Conservation (phyloP, 1,284 basidiomycete genomes). For the Thecaphora thlaspeos region DNA sequence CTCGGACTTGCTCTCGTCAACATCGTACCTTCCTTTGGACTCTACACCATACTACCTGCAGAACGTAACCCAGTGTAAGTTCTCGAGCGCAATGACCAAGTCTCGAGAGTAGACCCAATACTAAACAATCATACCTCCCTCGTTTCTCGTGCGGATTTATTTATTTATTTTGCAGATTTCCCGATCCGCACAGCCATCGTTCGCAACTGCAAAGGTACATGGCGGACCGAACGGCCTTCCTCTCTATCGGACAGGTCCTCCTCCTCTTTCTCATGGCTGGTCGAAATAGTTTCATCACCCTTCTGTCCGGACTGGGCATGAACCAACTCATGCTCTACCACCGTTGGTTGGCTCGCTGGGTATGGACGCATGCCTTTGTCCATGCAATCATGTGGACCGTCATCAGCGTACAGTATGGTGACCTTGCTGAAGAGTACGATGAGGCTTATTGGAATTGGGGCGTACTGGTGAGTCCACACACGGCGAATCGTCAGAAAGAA, state of each 20-base stretch:
- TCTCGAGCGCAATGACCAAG: no score
- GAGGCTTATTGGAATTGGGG: constrained; percentile 53
- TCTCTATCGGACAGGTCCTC: constrained; percentile 47
- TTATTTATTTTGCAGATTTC: constrained; percentile 2
- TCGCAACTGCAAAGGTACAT: constrained; percentile 28
- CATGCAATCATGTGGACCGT: constrained; percentile 41
- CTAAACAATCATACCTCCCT: no score
- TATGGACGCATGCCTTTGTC: constrained; percentile 39
- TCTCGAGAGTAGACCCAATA: no score
- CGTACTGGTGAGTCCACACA: constrained; percentile 22
- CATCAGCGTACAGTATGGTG: constrained; percentile 3
- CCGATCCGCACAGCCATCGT: constrained; percentile 14
- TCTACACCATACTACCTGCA: constrained; percentile 17
- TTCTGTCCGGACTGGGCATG: constrained; percentile 46
- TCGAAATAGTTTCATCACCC: constrained; percentile 51
- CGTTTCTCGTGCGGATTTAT: neutral
- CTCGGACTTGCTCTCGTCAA: constrained; percentile 23
- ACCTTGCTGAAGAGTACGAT: constrained; percentile 7
- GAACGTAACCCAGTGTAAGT: constrained; percentile 8
- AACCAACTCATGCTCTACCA: constrained; percentile 55
- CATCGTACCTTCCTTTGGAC: constrained; percentile 27
- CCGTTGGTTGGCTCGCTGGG: constrained; percentile 53
- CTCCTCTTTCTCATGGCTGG: constrained; percentile 54
- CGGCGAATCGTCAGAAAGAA: no score
- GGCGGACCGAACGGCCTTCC: constrained; percentile 48